These are phyloP conservation scores for Zygoascus flipseniorum DNA, from an alignment of 805 yeast species.

Conservation along the genomic window DNA sequence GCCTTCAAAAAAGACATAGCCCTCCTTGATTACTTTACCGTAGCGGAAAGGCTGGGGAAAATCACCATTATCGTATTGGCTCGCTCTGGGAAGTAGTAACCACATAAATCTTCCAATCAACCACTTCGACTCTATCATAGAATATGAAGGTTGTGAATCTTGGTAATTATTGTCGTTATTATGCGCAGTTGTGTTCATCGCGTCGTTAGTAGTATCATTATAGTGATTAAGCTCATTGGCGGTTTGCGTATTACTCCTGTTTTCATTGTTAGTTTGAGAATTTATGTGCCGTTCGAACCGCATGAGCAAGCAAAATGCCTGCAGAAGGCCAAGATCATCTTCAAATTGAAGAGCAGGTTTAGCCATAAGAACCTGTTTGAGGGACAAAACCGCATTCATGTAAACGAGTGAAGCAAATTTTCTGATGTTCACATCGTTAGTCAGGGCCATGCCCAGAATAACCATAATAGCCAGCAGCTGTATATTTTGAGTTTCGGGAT, in stretches of 20 bases:
- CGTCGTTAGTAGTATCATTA: background rate
- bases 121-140: slow-evolving; percentile 14
- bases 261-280: background rate
- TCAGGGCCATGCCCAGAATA: slow-evolving; percentile 24
- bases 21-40: slow-evolving; percentile 19
- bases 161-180: background rate
- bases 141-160: background rate
- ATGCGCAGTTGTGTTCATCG: background rate
- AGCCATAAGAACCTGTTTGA: slow-evolving; percentile 15
- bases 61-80: slow-evolving; percentile 3
- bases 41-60: slow-evolving; percentile 16
- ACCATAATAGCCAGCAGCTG: slow-evolving; percentile 22
- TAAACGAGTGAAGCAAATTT: slow-evolving; percentile 15
- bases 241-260: background rate
- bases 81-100: slow-evolving; percentile 16
- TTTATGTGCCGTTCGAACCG: slow-evolving; percentile 21
- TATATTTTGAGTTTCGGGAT: slow-evolving; percentile 18
- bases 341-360: slow-evolving; percentile 7
- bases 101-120: slow-evolving; percentile 20
- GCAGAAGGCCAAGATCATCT: slow-evolving; percentile 20
- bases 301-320: slow-evolving; percentile 23
- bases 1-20: slow-evolving; percentile 20
- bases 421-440: slow-evolving; percentile 9
- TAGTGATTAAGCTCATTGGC: slow-evolving; percentile 12
- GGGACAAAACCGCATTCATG: slow-evolving; percentile 17